phyloP scores from a whole-genome alignment of 1,139 yeast species.

The Hansenula lynferdii region DNA sequence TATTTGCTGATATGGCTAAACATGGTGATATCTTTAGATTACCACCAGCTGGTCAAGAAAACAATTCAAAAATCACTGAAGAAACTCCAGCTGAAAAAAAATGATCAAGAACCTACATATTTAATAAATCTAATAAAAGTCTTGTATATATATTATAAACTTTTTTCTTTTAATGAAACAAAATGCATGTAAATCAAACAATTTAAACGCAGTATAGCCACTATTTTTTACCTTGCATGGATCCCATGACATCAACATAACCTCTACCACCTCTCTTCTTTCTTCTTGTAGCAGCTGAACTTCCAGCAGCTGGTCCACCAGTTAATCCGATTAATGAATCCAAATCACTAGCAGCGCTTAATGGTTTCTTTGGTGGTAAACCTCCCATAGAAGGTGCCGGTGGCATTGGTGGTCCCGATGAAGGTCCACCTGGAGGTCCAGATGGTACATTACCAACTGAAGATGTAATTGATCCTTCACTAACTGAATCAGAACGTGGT shows the following conservation, averaged over 20 bases:
- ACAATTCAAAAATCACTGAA: neutral
- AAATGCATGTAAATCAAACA: too few relatives aligned
- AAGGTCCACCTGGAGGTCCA: slow-evolving; percentile 11
- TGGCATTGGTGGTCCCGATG: slow-evolving; percentile 10
- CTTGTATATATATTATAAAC: neutral
- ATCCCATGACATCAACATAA: slow-evolving; percentile 76
- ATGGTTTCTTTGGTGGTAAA: slow-evolving; percentile 11
- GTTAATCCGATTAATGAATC: slow-evolving; percentile 58
- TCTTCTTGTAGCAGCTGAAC: slow-evolving; percentile 36
- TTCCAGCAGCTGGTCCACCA: slow-evolving; percentile 28
- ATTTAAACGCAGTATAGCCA: neutral
- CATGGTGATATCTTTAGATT: slow-evolving; percentile 49
- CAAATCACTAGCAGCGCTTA: slow-evolving; percentile 33
- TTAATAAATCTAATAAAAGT: neutral
- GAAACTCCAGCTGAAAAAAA: neutral
- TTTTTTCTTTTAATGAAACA: neutral
- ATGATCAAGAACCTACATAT: neutral
- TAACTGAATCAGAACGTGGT: slow-evolving; percentile 29
- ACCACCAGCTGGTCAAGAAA: slow-evolving; percentile 14
- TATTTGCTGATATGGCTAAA: slow-evolving; percentile 37
- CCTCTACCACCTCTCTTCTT: slow-evolving; percentile 57
- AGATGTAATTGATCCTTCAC: slow-evolving; percentile 5
- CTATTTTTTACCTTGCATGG: slow-evolving; percentile 15
- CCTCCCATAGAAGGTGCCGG: slow-evolving; percentile 21
- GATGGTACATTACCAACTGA: slow-evolving; percentile 19